Conservation (phyloP, 495 filamentous ascomycete species). For the Neurospora sp. region DNA sequence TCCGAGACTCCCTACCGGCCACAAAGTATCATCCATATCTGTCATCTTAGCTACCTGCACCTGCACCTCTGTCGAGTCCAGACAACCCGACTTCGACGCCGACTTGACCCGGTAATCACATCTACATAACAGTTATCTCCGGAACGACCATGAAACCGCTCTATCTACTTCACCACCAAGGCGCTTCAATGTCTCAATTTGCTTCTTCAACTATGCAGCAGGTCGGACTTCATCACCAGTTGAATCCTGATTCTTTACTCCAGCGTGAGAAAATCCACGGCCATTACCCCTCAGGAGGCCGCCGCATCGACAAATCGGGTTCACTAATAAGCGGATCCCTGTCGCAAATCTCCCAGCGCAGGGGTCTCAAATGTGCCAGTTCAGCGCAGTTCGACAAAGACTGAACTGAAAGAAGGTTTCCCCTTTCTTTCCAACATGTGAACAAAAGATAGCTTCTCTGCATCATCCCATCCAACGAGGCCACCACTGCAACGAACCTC, state of each 20-base stretch:
- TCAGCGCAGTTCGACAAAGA: not conserved
- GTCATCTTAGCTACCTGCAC: not conserved
- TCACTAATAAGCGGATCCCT: conserved; percentile 1
- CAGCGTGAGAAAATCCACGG: not conserved
- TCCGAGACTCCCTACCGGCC: not conserved
- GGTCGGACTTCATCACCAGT: not conserved
- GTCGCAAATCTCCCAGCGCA: conserved; percentile 8
- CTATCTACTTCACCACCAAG: not conserved
- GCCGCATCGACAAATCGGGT: not conserved
- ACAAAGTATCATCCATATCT: not conserved
- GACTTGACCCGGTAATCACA: not conserved
- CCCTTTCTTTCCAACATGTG: not conserved
- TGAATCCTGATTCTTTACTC: not conserved
- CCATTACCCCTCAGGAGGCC: conserved; percentile 3
- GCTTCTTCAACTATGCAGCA: not conserved
- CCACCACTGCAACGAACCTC: not conserved
- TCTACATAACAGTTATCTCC: not conserved
- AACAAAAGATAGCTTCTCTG: not conserved
- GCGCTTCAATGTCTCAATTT: not conserved
- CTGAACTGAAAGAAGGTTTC: not conserved
- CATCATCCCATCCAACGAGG: not conserved
- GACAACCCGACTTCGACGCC: not conserved
- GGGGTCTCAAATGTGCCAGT: not conserved
- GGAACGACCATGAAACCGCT: not conserved
- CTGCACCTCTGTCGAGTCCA: not conserved